Evolutionary conservation across 2,329 filamentous ascomycete species (phyloP).

Genomic region (Cladorrhinum sp.): DNA sequence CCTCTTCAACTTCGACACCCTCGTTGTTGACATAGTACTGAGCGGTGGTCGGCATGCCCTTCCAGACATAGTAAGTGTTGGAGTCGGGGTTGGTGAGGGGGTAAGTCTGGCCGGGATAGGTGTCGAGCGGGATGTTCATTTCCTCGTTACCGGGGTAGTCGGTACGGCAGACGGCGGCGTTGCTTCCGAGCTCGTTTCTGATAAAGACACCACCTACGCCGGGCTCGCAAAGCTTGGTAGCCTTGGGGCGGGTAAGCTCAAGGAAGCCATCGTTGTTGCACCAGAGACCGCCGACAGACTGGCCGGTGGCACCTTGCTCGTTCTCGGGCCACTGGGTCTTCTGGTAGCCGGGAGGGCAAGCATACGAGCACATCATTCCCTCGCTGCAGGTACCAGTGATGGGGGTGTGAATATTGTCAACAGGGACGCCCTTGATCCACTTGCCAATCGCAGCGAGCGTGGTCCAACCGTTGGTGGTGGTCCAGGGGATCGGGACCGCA

Average conservation of each 20-base stretch:
- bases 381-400: conserved; percentile 58
- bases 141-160: conserved; percentile 92
- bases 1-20: conserved; percentile 62
- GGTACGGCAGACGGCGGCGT: conserved; percentile 82
- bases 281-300: conserved; percentile 84
- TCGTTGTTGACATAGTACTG: conserved; percentile 96
- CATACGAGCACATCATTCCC: conserved; percentile 82
- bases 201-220: conserved; percentile 70
- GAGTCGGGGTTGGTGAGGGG: conserved; percentile 74
- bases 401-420: conserved; percentile 64
- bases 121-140: conserved; percentile 75
- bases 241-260: conserved; percentile 67
- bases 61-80: conserved; percentile 72
- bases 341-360: conserved; percentile 86
- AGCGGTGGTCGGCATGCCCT: conserved; percentile 72
- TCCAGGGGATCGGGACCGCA: conserved; percentile 66
- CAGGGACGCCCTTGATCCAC: conserved; percentile 49
- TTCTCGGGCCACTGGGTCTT: conserved; percentile 81
- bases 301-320: conserved; percentile 71
- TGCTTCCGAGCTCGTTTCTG: conserved; percentile 66
- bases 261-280: conserved; percentile 74
- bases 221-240: conserved; percentile 68
- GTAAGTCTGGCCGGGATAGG: conserved; percentile 55
- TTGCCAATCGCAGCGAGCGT: conserved; percentile 67
- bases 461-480: conserved; percentile 70